Evolutionary conservation across 805 yeast genomes (phyloP).

Genomic region (Candida xiaguanensis): DNA sequence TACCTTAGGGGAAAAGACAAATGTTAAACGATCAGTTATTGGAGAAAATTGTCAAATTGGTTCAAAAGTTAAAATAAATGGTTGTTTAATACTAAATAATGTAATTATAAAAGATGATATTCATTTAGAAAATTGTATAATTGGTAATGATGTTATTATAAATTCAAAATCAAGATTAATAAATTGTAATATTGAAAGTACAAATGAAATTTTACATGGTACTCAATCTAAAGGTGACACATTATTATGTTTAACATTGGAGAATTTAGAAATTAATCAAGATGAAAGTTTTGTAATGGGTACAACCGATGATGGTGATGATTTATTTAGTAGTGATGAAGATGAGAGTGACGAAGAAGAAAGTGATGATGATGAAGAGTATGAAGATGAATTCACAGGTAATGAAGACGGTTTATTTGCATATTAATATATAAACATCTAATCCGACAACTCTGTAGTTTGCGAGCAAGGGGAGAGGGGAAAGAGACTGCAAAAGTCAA

Average conservation of each 20-base stretch:
- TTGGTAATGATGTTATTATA: slow-evolving; percentile 68
- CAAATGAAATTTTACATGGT: slow-evolving; percentile 61
- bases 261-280: slow-evolving; percentile 10
- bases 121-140: slow-evolving; percentile 77
- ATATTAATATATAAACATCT: slow-evolving; percentile 26
- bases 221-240: slow-evolving; percentile 58
- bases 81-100: slow-evolving; percentile 72
- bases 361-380: slow-evolving; percentile 37
- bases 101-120: slow-evolving; percentile 78
- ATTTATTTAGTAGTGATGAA: slow-evolving; percentile 30
- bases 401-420: slow-evolving; percentile 49
- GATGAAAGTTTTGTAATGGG: slow-evolving; percentile 23
- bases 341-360: slow-evolving; percentile 49
- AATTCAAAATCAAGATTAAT: slow-evolving; percentile 62
- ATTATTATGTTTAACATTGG: slow-evolving; percentile 40
- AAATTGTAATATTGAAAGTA: slow-evolving; percentile 83
- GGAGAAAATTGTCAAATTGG: slow-evolving; percentile 78
- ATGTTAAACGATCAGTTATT: slow-evolving; percentile 80
- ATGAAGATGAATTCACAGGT: slow-evolving; percentile 53
- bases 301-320: slow-evolving; percentile 28
- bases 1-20: slow-evolving; percentile 75
- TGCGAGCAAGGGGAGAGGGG: no score
- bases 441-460: no score
- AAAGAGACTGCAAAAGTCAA: no score
- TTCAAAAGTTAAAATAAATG: slow-evolving; percentile 80